Base-by-base conservation (phyloP, 495 filamentous ascomycete species). In the Daldinia vernicosa region DNA sequence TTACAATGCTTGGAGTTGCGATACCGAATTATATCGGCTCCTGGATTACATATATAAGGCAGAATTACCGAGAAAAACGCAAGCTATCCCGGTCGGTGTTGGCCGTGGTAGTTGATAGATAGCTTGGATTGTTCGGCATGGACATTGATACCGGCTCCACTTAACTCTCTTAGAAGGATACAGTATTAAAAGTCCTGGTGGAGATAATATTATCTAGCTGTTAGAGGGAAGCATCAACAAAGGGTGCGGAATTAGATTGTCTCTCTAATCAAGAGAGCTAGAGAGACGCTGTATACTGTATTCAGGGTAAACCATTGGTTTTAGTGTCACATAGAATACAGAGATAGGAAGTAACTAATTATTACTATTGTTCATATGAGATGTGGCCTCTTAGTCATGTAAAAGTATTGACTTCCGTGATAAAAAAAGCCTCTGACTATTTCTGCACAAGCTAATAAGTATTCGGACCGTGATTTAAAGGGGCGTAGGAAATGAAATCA, bases 311-410 rank as follows among this genome's bases (percentile, higher is more conserved):
- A 37, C 30, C 54, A 57, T 39, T 19, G 19, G 30, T 26, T 57
- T 26, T 37, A 24, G 27, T 57, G 54, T 26, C 19, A 11, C 30
- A 4, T 39, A 39, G 11, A 57, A 24, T 57, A 39, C 19, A 57
- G 53, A 55, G 33, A 57, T 57, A 57, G 54, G 54, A 57, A 33
- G 33, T 33, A 57, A 57, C 7, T 12, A 57, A 24, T 57, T 33
- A 57, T 32, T 12, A 57, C 22, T 54, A 54, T 27, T 35, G 54
- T 57, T 57, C 54, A 57, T 37, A 24, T 47, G 17, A 47, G 1
- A 12, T 11, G 3, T 22, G 24, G 24, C 1, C 43, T 7, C 7
- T 12, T 1, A 5, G 12, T 24, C 12, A 14, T 14, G 3, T 35
- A 35, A 4, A 5, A 14, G 11, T 35, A 35, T 35, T 14, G 1